phyloP scores from a whole-genome alignment of 1,139 yeast genomes.

The Yamadazyma jaroonii region DNA sequence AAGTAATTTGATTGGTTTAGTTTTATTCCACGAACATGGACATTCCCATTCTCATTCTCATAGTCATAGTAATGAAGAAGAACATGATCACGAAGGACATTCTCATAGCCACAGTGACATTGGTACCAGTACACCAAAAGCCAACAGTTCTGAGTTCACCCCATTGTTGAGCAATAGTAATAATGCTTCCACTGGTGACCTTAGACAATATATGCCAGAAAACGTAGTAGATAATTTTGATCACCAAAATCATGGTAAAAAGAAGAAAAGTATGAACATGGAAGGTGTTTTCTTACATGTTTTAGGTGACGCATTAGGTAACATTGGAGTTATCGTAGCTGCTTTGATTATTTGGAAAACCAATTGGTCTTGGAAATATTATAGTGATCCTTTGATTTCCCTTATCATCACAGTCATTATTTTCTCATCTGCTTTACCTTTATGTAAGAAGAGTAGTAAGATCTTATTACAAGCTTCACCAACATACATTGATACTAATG shows the following conservation, averaged over 20 bases:
- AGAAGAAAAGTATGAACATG: slow-evolving; percentile 79
- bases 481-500: slow-evolving; percentile 69
- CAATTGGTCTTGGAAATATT: slow-evolving; percentile 80
- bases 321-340: slow-evolving; percentile 85
- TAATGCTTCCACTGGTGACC: slow-evolving; percentile 13
- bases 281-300: slow-evolving; percentile 96
- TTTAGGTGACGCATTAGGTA: slow-evolving; percentile 93
- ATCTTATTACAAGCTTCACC: slow-evolving; percentile 94
- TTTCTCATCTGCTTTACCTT: slow-evolving; percentile 86
- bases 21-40: slow-evolving; percentile 90
- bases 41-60: slow-evolving; percentile 54
- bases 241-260: slow-evolving; percentile 29
- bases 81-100: slow-evolving; percentile 44
- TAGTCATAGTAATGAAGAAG: slow-evolving; percentile 16
- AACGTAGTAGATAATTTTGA: slow-evolving; percentile 33
- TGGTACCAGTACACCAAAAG: neutral
- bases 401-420: slow-evolving; percentile 83
- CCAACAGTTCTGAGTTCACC: slow-evolving; percentile 9
- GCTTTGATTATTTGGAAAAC: slow-evolving; percentile 95
- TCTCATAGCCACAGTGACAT: neutral
- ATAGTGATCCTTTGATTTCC: slow-evolving; percentile 84
- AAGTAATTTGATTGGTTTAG: slow-evolving; percentile 80
- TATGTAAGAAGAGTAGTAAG: slow-evolving; percentile 82
- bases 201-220: slow-evolving; percentile 36
- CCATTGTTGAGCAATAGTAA: slow-evolving; percentile 10